Conservation (phyloP, 345 rosid species). For the Rhizophora mangle region DNA sequence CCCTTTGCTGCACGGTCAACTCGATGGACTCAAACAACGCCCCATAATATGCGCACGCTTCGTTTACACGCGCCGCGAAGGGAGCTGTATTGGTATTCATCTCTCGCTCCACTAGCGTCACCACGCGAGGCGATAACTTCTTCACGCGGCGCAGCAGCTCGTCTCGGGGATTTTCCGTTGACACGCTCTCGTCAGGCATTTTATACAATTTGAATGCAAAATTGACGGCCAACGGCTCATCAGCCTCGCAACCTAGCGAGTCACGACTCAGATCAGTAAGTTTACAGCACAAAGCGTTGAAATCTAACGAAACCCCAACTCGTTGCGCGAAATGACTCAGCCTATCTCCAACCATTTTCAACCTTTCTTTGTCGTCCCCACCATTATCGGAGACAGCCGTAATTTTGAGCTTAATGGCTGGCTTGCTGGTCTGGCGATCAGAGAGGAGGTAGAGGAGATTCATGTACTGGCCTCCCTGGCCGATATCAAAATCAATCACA, state of each 20-base stretch:
- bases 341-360: constrained; percentile 39
- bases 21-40: constrained; percentile 87
- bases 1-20: constrained; percentile 45
- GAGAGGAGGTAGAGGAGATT: constrained; percentile 69
- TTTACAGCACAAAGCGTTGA: constrained; percentile 39
- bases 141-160: constrained; percentile 90
- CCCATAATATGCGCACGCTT: constrained; percentile 52
- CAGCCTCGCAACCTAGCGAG: constrained; percentile 61
- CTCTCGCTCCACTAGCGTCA: constrained; percentile 76
- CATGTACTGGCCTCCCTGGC: constrained; percentile 70
- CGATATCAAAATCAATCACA: constrained; percentile 83
- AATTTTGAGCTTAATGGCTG: constrained; percentile 43
- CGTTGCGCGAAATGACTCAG: constrained; percentile 41
- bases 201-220: constrained; percentile 71
- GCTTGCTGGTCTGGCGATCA: constrained; percentile 36
- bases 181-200: constrained; percentile 90
- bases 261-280: constrained; percentile 58
- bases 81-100: constrained; percentile 71
- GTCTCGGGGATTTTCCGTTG: constrained; percentile 81
- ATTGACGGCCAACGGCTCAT: constrained; percentile 72
- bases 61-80: constrained; percentile 55
- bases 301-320: constrained; percentile 43
- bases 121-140: constrained; percentile 65
- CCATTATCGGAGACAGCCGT: constrained; percentile 56
- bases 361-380: constrained; percentile 43